Base-by-base conservation (phyloP, 495 filamentous ascomycete genomes). In the Xylaria scruposa region DNA sequence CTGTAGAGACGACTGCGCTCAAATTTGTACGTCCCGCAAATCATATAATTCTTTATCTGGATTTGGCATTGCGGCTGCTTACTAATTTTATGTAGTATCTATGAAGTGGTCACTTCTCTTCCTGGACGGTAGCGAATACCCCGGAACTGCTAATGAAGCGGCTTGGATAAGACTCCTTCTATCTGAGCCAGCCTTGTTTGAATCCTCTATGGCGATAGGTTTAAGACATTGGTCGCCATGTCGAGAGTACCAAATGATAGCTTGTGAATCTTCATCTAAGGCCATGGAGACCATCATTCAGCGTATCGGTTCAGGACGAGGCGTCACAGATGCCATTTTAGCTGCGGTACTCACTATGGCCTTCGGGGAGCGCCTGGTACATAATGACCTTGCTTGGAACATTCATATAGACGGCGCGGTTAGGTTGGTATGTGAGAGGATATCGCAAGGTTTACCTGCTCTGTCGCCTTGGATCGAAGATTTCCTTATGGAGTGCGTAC, bases 371-470 rank as follows among this genome's bases (percentile, higher is more conserved):
- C 70, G 72, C 40, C 29, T 78, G 26, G 56, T 51, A 9, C 12
- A 68, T 42, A 68, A 77, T 42, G 54, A 73, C 21, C 8, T 60
- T 7, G 71, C 75, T 21, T 79, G 76, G 78, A 74, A 74, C 1
- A 68, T 79, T 29, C 78, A 79, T 68, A 73, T 78, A 3, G 75
- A 78, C 72, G 78, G 78, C 3, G 58, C 76, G 9, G 73, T 68
- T 6, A 65, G 74, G 24, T 73, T 79, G 29, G 56, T 79, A 3
- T 70, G 42, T 42, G 76, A 78, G 7, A 74, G 78, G 66, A 44
- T 71, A 33, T 53, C 49, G 15, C 65, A 58, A 42, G 60, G 71
- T 64, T 26, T 59, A 31, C 21, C 67, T 4, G 24, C 62, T 33
- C 40, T 65, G 8, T 10, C 62, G 24, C 42, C 42, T 47, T 46